phyloP scores from a whole-genome alignment of 1,284 basidiomycete species.

The Ganoderma boninense region DNA sequence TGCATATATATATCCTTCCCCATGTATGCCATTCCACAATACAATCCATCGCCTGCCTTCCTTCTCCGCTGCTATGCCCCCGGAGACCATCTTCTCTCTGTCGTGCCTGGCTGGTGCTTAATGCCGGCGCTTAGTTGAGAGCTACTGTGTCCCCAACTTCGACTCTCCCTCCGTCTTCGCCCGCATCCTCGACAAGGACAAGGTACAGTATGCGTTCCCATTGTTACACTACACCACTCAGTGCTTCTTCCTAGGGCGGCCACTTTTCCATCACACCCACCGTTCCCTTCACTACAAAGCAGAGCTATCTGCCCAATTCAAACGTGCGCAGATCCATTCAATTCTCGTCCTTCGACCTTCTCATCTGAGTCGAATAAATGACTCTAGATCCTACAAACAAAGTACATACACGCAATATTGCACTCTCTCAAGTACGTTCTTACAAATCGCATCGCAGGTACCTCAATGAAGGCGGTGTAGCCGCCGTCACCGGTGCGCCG shows the following conservation, averaged over 20 bases:
- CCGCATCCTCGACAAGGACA: conserved; percentile 85
- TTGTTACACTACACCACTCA: background rate
- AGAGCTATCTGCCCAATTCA: conserved; percentile 88
- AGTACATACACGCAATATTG: conserved; percentile 46
- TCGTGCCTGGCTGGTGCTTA: background rate
- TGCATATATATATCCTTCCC: background rate
- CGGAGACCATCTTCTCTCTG: background rate
- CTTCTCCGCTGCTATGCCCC: background rate
- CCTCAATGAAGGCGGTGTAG: conserved; percentile 83
- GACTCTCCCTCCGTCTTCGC: conserved; percentile 93
- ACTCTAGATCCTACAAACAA: conserved; percentile 78
- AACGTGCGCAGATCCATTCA: conserved; percentile 61
- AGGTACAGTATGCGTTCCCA: conserved; percentile 46
- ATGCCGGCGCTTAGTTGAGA: conserved; percentile 66
- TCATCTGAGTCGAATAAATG: background rate
- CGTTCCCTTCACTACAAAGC: conserved; percentile 76
- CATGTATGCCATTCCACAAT: background rate
- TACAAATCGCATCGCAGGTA: conserved; percentile 55
- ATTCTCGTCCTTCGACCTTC: background rate
- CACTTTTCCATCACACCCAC: conserved; percentile 88
- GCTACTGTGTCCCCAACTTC: conserved; percentile 92
- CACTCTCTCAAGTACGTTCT: no score
- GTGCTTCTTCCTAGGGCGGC: conserved; percentile 66
- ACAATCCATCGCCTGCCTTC: background rate
- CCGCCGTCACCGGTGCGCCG: conserved; percentile 72